Evolutionary conservation across 495 filamentous ascomycete species (phyloP), one percentile per base, ranked within the genome.

Genomic region (Friedmanniomyces endolithicus): DNA sequence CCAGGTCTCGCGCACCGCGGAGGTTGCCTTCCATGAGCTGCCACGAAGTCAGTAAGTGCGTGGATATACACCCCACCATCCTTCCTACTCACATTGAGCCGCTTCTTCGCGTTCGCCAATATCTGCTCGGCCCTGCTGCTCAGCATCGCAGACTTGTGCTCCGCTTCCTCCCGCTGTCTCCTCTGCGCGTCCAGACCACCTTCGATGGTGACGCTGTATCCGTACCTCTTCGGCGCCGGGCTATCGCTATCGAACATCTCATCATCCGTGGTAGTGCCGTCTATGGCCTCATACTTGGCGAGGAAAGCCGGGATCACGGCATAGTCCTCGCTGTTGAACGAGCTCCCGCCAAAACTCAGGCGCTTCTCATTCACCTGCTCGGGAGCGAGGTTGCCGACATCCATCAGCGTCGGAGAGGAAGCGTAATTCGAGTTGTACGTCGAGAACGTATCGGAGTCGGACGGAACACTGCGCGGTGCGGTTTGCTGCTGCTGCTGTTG

Each of bases 11-110:
- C 20, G 88, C 89, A 31, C 87, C 80, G 48, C 75, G 83, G 22
- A 95, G 70, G 63, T 95, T 95, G 17, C 83, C 87, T 69, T 95
- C 89, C 87, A 95, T 94, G 17, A 87, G 82, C 89, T 95, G 45
- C n/a, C 31, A 62, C 41, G 50, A 33, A 50, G 11, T n/a, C 33
- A 14, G 37, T 64, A 64, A 65, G 65, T 52, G 24, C 48, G 29
- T 20, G 12, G 37, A 12, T 23, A 3, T 4, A 31, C 39, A 51
- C 17, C 22, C 33, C 34, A 27, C 43, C 6, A 11, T 29, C 19
- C 17, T 52, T 2, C 53, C 19, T n/a, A 48, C 86, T 68, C 75
- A 95, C 89, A 68, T 85, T 88, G 40, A 95, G 71, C 60, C 88
- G 76, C 67, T 79, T 83, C 70, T 95, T 95, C 27, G 89, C 89